These are phyloP conservation scores for Hibiscus trionum DNA, from an alignment of 345 rosid species.

Conservation along the genomic window DNA sequence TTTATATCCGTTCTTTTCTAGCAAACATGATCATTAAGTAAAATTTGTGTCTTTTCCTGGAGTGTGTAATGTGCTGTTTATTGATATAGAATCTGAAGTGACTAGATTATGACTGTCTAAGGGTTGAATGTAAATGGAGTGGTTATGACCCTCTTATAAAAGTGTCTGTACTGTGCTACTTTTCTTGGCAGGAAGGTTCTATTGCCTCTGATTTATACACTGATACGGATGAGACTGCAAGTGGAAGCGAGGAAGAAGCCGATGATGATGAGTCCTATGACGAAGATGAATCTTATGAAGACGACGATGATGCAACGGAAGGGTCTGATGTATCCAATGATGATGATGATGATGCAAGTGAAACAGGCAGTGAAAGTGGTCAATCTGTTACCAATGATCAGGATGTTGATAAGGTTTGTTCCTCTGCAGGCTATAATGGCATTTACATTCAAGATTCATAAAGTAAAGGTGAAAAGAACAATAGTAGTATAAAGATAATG, in stretches of 20 bases:
- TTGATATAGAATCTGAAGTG: neutral
- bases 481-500: neutral
- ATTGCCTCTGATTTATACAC: conserved; percentile 70
- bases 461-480: conserved; percentile 6
- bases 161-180: conserved; percentile 1
- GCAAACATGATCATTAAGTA: neutral
- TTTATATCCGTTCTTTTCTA: neutral
- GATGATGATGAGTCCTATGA: conserved; percentile 73
- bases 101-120: neutral
- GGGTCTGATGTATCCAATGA: conserved; percentile 51
- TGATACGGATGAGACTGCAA: conserved; percentile 73
- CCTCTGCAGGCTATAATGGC: conserved; percentile 11
- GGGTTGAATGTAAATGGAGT: neutral
- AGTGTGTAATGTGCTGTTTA: neutral
- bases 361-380: conserved; percentile 39
- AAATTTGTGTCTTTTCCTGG: neutral
- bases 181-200: conserved; percentile 64
- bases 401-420: conserved; percentile 38
- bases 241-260: conserved; percentile 71
- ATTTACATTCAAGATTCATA: neutral
- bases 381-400: conserved; percentile 30
- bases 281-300: conserved; percentile 43
- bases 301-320: conserved; percentile 37
- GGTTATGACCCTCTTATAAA: neutral
- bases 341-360: conserved; percentile 23